Percentiles rank a stretch among this genome's conserved stretches.
phyloP scores from a whole-genome alignment of 2,329 filamentous ascomycete genomes.

The Aureobasidium sp. region DNA sequence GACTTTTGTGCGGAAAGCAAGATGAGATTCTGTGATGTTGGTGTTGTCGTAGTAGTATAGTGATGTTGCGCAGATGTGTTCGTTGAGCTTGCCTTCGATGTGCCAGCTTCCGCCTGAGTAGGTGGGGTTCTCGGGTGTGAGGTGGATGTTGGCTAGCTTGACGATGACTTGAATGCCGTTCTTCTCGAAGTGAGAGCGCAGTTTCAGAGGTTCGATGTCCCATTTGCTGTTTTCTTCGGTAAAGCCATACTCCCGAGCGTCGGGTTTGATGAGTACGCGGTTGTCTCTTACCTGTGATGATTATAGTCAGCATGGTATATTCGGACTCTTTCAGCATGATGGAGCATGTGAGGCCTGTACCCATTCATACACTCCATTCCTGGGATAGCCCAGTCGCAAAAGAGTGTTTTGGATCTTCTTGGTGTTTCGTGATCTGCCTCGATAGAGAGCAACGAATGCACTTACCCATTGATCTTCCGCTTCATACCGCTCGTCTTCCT shows the following conservation, averaged over 20 bases:
- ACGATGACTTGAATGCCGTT: slow-evolving; percentile 52
- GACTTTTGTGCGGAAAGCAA: slow-evolving; percentile 40
- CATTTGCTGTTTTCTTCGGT: neutral
- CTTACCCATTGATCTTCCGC: neutral
- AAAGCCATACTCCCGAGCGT: neutral
- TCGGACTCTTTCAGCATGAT: too few species aligned
- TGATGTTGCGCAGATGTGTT: slow-evolving; percentile 55
- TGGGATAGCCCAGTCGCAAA: neutral
- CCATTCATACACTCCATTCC: neutral
- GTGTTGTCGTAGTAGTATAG: slow-evolving; percentile 53
- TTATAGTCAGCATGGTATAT: too few species aligned
- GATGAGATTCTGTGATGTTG: slow-evolving; percentile 46
- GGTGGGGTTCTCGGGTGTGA: slow-evolving; percentile 48
- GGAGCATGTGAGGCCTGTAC: neutral
- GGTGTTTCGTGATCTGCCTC: neutral
- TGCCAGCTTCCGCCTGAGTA: slow-evolving; percentile 50
- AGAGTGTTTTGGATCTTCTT: neutral
- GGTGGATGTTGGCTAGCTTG: slow-evolving; percentile 52
- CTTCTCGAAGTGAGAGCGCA: slow-evolving; percentile 28
- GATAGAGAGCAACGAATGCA: neutral
- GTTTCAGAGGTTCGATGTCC: slow-evolving; percentile 1
- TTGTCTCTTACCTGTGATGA: neutral
- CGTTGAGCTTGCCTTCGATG: slow-evolving; percentile 44
- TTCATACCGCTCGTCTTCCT: neutral
- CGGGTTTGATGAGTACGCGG: neutral